phyloP scores from a whole-genome alignment of 2,329 filamentous ascomycete species.

The Blastomyces gilchristii region DNA sequence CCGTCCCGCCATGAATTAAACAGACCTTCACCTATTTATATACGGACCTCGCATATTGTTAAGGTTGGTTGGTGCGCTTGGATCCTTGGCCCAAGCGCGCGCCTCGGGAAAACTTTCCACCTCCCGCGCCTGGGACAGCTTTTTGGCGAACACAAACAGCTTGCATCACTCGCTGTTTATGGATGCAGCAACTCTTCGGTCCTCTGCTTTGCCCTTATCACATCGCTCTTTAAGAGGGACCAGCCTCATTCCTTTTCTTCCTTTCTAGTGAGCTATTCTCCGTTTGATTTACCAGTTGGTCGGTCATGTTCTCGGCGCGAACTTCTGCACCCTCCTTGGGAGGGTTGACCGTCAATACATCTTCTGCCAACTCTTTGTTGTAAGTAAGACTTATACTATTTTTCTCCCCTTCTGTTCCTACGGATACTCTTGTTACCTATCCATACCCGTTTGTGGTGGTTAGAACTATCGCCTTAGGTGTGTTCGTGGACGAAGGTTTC shows the following conservation, averaged over 20 bases:
- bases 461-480: background rate
- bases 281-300: background rate
- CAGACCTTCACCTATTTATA: background rate
- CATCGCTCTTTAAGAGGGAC: background rate
- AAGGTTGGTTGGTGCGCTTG: no score
- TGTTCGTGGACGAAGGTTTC: background rate
- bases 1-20: background rate
- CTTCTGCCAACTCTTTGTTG: conserved; percentile 16
- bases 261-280: background rate
- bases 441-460: background rate
- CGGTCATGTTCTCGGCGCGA: conserved; percentile 14
- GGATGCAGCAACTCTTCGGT: background rate
- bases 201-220: background rate
- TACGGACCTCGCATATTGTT: no score
- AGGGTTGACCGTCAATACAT: conserved; percentile 16
- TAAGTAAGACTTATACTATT: conserved; percentile 10
- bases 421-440: background rate
- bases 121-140: background rate
- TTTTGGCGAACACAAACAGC: conserved; percentile 1
- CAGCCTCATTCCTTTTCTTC: background rate
- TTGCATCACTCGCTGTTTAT: background rate
- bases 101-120: conserved; percentile 6
- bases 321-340: conserved; percentile 11
- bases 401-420: background rate
- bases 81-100: no score